These are phyloP conservation scores for Isoetes engelmannii DNA, from an alignment of 83 land plant species.

Conservation along the genomic window DNA sequence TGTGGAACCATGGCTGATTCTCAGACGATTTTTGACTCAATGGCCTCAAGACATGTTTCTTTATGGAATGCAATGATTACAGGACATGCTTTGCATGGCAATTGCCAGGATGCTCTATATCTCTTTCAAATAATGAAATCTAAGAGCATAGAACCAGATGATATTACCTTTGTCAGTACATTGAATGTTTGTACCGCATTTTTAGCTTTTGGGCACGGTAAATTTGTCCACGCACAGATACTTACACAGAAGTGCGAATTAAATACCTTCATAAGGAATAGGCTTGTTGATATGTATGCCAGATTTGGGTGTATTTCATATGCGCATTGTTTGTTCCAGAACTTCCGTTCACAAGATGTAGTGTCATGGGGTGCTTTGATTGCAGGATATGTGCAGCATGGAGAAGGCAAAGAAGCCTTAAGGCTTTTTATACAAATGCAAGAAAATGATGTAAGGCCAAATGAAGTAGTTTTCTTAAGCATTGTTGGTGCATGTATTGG, in stretches of 20 bases:
- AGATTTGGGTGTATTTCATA: too few species aligned
- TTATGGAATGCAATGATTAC: constrained; percentile 1
- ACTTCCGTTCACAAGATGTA: too few species aligned
- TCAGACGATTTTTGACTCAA: not conserved
- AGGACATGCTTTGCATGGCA: not conserved
- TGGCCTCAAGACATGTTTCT: not conserved
- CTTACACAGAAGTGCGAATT: too few species aligned
- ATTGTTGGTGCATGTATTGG: not conserved
- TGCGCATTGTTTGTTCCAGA: too few species aligned
- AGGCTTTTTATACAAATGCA: not conserved
- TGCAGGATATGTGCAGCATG: not conserved
- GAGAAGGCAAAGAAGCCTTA: not conserved
- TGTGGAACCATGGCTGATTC: constrained; percentile 1
- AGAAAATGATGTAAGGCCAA: not conserved
- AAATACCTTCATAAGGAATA: too few species aligned
- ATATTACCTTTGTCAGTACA: too few species aligned
- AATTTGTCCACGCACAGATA: too few species aligned
- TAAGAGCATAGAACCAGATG: too few species aligned
- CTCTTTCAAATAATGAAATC: not conserved
- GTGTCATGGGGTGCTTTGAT: not conserved
- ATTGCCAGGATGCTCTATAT: not conserved
- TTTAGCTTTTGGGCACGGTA: too few species aligned
- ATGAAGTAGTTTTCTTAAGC: not conserved
- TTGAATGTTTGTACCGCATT: too few species aligned
- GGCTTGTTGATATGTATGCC: too few species aligned